phyloP scores from a whole-genome alignment of 2,329 filamentous ascomycete species.

The Biscogniauxia mediterranea region DNA sequence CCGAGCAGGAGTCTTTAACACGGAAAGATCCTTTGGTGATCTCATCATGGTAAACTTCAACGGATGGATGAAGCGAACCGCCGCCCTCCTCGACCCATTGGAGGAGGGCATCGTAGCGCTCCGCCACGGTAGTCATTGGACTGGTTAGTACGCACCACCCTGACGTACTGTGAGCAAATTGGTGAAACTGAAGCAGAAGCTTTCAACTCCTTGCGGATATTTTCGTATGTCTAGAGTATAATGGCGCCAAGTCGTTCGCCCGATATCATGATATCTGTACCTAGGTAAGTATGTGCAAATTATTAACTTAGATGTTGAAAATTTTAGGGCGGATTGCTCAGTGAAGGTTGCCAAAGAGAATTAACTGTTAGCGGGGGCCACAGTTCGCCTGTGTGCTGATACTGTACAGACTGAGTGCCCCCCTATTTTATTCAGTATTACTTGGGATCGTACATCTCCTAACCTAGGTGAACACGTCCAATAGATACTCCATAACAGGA shows the following conservation, averaged over 20 bases:
- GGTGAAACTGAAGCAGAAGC: background rate
- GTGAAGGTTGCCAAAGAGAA: too few relatives aligned
- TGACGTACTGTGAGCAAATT: background rate
- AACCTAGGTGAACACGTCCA: too few relatives aligned
- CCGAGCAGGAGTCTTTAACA: constrained; percentile 36
- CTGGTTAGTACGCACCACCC: background rate
- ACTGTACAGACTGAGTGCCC: too few relatives aligned
- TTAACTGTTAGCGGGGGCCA: too few relatives aligned
- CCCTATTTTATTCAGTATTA: too few relatives aligned
- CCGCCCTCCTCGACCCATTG: constrained; percentile 48
- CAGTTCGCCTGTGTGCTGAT: too few relatives aligned
- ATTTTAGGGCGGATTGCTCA: too few relatives aligned
- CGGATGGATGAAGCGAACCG: constrained; percentile 46
- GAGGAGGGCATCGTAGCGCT: constrained; percentile 39
- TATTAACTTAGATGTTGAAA: too few relatives aligned
- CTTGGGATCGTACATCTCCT: too few relatives aligned
- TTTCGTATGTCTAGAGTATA: background rate
- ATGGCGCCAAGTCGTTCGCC: background rate
- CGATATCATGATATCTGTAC: background rate
- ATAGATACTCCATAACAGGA: too few relatives aligned
- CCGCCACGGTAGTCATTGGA: constrained; percentile 19
- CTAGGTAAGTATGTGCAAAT: too few relatives aligned
- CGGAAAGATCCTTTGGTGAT: constrained; percentile 55
- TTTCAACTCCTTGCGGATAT: background rate
- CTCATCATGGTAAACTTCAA: constrained; percentile 53